Conservation (phyloP, 345 rosid species). For the Citrus reticulata region DNA sequence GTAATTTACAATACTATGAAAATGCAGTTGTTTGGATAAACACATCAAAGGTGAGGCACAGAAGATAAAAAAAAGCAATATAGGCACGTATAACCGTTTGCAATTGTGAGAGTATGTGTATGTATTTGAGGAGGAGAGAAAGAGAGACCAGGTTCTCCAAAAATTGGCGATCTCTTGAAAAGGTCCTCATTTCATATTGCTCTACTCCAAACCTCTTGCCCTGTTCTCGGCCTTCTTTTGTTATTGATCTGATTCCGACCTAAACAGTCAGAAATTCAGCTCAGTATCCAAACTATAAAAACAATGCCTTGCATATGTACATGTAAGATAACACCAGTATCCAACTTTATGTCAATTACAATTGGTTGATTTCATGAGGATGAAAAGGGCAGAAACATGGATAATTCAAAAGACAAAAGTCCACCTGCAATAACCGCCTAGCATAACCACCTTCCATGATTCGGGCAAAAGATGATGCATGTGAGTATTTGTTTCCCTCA, state of each 20-base stretch:
- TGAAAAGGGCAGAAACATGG: not conserved
- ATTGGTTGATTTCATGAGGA: not conserved
- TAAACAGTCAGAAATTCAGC: conserved; percentile 20
- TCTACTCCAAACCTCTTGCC: conserved; percentile 93
- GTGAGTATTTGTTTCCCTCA: conserved; percentile 93
- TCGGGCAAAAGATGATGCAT: conserved; percentile 97
- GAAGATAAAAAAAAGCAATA: not conserved
- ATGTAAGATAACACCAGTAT: not conserved
- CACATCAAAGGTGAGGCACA: not conserved
- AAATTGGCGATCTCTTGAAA: conserved; percentile 63
- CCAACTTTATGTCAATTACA: not conserved
- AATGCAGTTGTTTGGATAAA: not conserved
- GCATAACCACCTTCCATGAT: conserved; percentile 99
- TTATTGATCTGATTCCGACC: conserved; percentile 97
- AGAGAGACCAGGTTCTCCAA: conserved; percentile 84
- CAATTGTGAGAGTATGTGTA: not conserved
- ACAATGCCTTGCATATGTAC: not conserved
- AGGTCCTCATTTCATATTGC: conserved; percentile 93
- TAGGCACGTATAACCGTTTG: not conserved
- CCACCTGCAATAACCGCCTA: conserved; percentile 85
- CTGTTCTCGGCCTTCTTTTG: conserved; percentile 81
- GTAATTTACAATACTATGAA: not conserved
- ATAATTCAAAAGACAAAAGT: not conserved
- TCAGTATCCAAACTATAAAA: conserved; percentile 2
- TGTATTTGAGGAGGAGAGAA: conserved; percentile 5